Conservation (phyloP, 306 rosid genomes). For the Trichosanthes truncata region DNA sequence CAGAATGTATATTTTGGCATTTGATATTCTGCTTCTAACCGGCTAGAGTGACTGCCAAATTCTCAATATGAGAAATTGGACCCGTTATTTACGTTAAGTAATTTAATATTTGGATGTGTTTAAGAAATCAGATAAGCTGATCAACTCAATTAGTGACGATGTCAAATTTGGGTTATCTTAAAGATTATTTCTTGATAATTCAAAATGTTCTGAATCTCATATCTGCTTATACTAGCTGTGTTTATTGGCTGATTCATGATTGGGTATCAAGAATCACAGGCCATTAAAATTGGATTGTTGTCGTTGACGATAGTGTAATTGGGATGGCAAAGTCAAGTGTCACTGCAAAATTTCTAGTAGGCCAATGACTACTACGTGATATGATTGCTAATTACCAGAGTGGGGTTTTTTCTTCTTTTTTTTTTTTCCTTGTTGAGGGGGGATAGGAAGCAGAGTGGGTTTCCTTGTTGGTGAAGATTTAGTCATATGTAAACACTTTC, state of each 20-base stretch:
- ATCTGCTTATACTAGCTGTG: not conserved
- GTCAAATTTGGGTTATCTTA: not conserved
- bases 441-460: not conserved
- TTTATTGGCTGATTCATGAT: not conserved
- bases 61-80: not conserved
- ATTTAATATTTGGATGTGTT: not conserved
- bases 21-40: not conserved
- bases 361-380: not conserved
- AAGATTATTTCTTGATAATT: not conserved
- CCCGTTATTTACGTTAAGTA: not conserved
- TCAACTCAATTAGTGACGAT: not conserved
- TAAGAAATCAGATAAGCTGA: not conserved
- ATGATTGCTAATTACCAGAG: no score
- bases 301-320: not conserved
- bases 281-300: not conserved
- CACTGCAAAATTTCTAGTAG: not conserved
- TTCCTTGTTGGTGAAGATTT: no score
- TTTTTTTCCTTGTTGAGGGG: no score
- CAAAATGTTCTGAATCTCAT: not conserved
- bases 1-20: not conserved
- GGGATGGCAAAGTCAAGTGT: not conserved
- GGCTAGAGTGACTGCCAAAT: not conserved
- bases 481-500: no score
- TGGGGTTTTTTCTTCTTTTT: no score
- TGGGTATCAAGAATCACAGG: not conserved